phyloP scores from a whole-genome alignment of 1,139 yeast genomes.

The Nadsonia commutata region DNA sequence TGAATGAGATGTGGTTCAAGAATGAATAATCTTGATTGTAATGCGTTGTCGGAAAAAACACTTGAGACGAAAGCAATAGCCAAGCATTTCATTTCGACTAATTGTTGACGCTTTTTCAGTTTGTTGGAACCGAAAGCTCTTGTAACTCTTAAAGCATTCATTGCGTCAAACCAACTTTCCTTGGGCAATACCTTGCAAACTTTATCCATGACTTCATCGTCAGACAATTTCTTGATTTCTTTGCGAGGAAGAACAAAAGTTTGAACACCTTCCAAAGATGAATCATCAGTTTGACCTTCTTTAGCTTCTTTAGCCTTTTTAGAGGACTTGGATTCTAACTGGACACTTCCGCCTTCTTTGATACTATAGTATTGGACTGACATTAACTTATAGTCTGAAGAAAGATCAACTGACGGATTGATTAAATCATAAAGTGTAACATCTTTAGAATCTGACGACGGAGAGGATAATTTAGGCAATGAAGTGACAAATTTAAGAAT shows the following conservation, averaged over 20 bases:
- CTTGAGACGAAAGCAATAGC: conserved; percentile 53
- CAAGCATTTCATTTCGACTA: conserved; percentile 50
- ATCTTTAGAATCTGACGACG: conserved; percentile 11
- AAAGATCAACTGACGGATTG: conserved; percentile 14
- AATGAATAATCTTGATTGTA: conserved; percentile 54
- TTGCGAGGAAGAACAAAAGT: conserved; percentile 12
- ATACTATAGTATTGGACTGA: conserved; percentile 18
- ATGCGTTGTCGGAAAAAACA: conserved; percentile 30
- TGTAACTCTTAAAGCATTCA: conserved; percentile 47
- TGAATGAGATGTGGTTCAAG: conserved; percentile 63
- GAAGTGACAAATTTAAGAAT: conserved; percentile 19
- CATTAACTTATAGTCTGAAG: conserved; percentile 15
- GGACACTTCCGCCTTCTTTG: not conserved
- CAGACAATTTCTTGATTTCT: conserved; percentile 16
- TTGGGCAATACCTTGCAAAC: conserved; percentile 47
- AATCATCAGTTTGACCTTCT: not conserved
- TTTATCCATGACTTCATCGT: conserved; percentile 50
- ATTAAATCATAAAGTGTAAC: conserved; percentile 16
- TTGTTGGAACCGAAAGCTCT: conserved; percentile 57
- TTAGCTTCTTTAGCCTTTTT: not conserved
- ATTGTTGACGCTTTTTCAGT: conserved; percentile 38
- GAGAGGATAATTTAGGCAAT: conserved; percentile 16
- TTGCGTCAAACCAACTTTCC: conserved; percentile 49
- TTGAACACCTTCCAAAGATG: conserved; percentile 1
- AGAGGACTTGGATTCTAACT: not conserved